These are phyloP conservation scores for Neophaeococcomyces mojaviensis DNA, from an alignment of 2,329 filamentous ascomycete genomes.

Conservation along the genomic window DNA sequence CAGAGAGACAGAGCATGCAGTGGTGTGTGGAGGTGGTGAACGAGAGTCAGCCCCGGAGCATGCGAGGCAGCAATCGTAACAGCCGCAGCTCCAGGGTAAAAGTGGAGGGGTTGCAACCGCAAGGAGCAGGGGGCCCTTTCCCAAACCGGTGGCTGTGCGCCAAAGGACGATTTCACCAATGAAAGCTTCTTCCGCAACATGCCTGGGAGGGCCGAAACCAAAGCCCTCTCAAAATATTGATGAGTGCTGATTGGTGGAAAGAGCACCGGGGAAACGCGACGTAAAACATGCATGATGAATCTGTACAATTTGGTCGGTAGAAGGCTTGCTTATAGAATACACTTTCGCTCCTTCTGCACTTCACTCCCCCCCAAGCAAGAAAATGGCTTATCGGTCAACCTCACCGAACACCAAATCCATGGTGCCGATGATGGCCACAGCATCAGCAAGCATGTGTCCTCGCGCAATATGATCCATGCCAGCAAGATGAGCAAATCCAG, in stretches of 20 bases:
- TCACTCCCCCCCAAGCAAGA: not conserved
- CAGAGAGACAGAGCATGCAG: not conserved
- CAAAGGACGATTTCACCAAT: slow-evolving; percentile 1
- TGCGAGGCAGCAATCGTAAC: not conserved
- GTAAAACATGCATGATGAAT: not conserved
- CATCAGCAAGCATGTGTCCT: slow-evolving; percentile 91
- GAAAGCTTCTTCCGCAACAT: not conserved
- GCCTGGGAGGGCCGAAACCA: too few relatives aligned
- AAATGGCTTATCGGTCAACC: slow-evolving; percentile 41
- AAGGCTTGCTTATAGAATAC: not conserved
- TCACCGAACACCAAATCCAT: slow-evolving; percentile 55
- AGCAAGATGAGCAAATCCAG: slow-evolving; percentile 88
- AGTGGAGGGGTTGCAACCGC: not conserved
- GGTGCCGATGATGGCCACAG: slow-evolving; percentile 80
- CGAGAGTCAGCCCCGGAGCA: not conserved
- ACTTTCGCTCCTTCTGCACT: not conserved
- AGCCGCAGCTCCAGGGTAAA: not conserved
- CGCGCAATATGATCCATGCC: slow-evolving; percentile 90
- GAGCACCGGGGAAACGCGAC: not conserved
- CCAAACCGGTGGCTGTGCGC: slow-evolving; percentile 1
- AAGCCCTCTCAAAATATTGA: too few relatives aligned
- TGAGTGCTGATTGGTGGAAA: not conserved
- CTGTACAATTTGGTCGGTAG: not conserved
- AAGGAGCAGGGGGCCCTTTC: not conserved
- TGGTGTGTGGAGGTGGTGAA: not conserved